phyloP scores from a whole-genome alignment of 257 asterid genomes.

The Nicotiana paniculata region DNA sequence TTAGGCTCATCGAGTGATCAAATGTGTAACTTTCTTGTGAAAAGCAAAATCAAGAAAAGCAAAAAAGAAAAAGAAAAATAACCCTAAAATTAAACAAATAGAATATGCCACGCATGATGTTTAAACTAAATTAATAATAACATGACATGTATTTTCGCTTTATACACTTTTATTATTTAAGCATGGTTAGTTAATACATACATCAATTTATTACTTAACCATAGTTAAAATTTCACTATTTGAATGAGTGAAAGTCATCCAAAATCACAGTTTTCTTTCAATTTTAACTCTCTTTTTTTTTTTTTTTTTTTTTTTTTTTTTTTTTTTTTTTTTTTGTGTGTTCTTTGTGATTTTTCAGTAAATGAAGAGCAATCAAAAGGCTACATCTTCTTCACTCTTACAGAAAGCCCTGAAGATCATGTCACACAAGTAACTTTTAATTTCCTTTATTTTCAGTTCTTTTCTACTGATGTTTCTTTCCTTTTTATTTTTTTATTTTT shows the following conservation, averaged over 20 bases:
- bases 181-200: too few relatives aligned
- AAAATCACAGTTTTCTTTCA: background rate
- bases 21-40: too few relatives aligned
- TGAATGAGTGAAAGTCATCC: background rate
- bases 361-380: constrained; percentile 26
- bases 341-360: constrained; percentile 9
- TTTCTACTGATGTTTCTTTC: background rate
- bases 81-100: too few relatives aligned
- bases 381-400: constrained; percentile 42
- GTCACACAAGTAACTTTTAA: constrained; percentile 41
- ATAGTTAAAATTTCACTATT: background rate
- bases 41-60: too few relatives aligned
- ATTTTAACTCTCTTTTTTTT: background rate
- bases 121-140: too few relatives aligned
- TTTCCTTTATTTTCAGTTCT: background rate
- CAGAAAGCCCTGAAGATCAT: constrained; percentile 49
- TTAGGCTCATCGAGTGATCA: too few relatives aligned
- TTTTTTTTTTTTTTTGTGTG: background rate
- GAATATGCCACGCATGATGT: too few relatives aligned
- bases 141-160: too few relatives aligned
- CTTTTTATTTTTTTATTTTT: too few relatives aligned
- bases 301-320: background rate
- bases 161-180: too few relatives aligned
- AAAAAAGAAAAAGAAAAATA: too few relatives aligned
- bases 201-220: too few relatives aligned